Conservation (phyloP, 371 early-diverging fungal species). For the Lichtheimia corymbifera region DNA sequence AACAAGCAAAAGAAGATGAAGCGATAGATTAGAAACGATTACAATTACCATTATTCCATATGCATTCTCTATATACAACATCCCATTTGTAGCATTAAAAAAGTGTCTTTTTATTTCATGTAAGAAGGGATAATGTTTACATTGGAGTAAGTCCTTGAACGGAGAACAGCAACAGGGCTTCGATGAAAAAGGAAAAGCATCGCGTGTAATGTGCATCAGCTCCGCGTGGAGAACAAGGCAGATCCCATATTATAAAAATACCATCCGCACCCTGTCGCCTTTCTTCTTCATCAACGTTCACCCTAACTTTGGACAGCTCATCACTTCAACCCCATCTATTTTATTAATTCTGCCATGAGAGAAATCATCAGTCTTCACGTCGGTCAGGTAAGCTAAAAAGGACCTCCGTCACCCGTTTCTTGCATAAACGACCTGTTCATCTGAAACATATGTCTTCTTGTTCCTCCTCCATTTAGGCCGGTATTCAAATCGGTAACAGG, state of each 20-base stretch:
- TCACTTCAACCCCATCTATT: slow-evolving; percentile 13
- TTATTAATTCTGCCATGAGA: slow-evolving; percentile 67
- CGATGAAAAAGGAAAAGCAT: neutral
- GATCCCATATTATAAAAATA: neutral
- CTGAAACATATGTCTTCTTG: slow-evolving; percentile 22
- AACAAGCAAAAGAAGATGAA: slow-evolving; percentile 53
- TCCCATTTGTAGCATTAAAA: too few relatives aligned
- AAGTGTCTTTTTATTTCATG: too few relatives aligned
- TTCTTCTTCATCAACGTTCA: slow-evolving; percentile 9
- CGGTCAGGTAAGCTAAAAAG: slow-evolving; percentile 71
- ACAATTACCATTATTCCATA: too few relatives aligned
- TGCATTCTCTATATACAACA: too few relatives aligned
- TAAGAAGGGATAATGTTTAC: too few relatives aligned
- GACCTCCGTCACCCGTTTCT: neutral
- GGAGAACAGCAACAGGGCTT: too few relatives aligned
- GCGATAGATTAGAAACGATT: slow-evolving; percentile 7
- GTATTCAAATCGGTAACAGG: slow-evolving; percentile 99
- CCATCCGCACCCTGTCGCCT: neutral
- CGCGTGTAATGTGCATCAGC: slow-evolving; percentile 1
- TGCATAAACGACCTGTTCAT: neutral
- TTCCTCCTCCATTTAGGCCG: slow-evolving; percentile 56
- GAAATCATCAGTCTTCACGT: slow-evolving; percentile 97
- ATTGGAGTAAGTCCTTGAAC: too few relatives aligned
- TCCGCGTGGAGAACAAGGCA: neutral
- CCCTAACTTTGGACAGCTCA: slow-evolving; percentile 18